Base-by-base conservation (phyloP, 2,329 filamentous ascomycete genomes). In the Sarocladiaceae sp. region DNA sequence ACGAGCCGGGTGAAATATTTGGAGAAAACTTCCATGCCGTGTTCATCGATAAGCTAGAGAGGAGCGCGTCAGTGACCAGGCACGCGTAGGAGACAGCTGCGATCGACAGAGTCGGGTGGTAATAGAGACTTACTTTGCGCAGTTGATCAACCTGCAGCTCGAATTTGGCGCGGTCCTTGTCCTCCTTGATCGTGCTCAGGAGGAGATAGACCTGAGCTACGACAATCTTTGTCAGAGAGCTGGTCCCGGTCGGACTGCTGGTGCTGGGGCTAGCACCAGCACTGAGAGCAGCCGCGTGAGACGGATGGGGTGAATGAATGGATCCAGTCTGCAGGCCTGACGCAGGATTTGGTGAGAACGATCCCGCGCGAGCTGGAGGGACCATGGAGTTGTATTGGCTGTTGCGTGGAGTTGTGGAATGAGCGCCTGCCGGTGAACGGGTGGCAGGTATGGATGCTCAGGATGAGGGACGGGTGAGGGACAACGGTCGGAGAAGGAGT, bases 11-110 rank as follows among this genome's bases (percentile, higher is more conserved):
- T 83, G 68, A 98, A 95, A 67, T 93, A 96, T 73, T 90, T 94
- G 49, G 88, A 83, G 65, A 90, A 96, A 62, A 96, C 89, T 76
- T 98, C 94, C 91, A 98, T 98, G 62, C 90, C 90, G 89, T 95
- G 84, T 59, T 91, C 90, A 80, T 95, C 84, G 70, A 97, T 85
- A 64, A 97, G 82, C 87, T 95, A 52, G 10, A 19, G 23, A 31
- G 33, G 37, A 23, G 13, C 24, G 33, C n/a, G 50, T 63, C 41
- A 60, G 51, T 41, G 29, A 23, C 33, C 16, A 13, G 26, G 12
- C 43, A 40, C 24, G 51, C 40, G 33, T 29, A 27, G 12, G 7
- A 26, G 13, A 43, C 39, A 16, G 33, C 39, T 45, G 29, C 29
- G 47, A 12, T 46, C 44, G 20, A 48, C 33, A 47, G 45, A 33